These are phyloP conservation scores for Lathyrus aphaca DNA, from an alignment of 306 rosid species.

Conservation along the genomic window DNA sequence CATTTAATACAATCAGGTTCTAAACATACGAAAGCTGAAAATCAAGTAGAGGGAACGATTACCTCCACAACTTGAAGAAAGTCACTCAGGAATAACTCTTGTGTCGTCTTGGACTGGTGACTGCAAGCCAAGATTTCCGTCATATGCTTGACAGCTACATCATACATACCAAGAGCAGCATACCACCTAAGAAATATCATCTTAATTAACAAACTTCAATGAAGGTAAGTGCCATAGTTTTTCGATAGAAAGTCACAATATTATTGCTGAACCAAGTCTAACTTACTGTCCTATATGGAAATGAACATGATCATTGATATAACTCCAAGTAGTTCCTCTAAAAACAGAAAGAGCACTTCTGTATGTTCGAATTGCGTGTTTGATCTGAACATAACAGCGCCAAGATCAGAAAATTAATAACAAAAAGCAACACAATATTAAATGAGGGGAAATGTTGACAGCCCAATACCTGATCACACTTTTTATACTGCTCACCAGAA, in stretches of 20 bases:
- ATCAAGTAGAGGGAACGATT: constrained; percentile 42
- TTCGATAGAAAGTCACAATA: constrained; percentile 2
- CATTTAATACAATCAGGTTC: constrained; percentile 33
- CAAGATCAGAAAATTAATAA: constrained; percentile 33
- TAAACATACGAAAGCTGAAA: constrained; percentile 25
- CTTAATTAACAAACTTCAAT: constrained; percentile 40
- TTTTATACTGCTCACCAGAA: constrained; percentile 95
- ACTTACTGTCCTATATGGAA: constrained; percentile 97
- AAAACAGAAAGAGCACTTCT: constrained; percentile 81
- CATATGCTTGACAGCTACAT: constrained; percentile 87
- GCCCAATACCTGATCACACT: constrained; percentile 80
- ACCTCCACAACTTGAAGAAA: constrained; percentile 92
- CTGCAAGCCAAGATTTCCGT: constrained; percentile 80
- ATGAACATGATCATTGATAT: constrained; percentile 89
- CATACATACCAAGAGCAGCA: constrained; percentile 82
- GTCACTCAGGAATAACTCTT: constrained; percentile 74
- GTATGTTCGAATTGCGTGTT: constrained; percentile 94
- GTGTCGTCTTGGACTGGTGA: constrained; percentile 92
- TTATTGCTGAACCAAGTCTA: constrained; percentile 36
- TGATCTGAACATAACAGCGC: constrained; percentile 58
- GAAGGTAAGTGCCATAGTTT: constrained; percentile 18
- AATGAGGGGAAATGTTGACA: constrained; percentile 19
- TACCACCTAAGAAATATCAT: constrained; percentile 77
- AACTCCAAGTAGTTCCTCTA: constrained; percentile 83
- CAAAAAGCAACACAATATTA: constrained; percentile 32